Percentiles rank a stretch among this genome's conserved stretches.
Evolutionary conservation across 768 basidiomycete species (phyloP).

Genomic region (Suillus ampliporus): DNA sequence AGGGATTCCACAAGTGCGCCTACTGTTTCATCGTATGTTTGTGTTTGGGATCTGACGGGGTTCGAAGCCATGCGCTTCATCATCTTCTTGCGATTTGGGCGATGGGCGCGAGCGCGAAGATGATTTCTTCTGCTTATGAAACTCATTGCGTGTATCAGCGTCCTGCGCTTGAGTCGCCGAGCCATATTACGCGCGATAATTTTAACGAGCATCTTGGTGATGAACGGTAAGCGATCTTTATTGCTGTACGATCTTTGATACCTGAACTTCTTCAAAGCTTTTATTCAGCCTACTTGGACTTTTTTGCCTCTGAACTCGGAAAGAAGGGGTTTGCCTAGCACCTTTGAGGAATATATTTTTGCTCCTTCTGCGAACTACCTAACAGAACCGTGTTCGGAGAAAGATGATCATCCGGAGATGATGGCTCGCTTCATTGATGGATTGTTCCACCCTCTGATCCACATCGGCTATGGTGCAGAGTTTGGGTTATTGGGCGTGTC

Average conservation of each 20-base stretch:
- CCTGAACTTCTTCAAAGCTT: conserved; percentile 44
- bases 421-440: conserved; percentile 60
- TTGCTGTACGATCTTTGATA: conserved; percentile 8
- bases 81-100: conserved; percentile 25
- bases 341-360: conserved; percentile 65
- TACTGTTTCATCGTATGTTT: background rate
- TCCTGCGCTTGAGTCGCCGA: conserved; percentile 49
- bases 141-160: conserved; percentile 37
- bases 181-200: conserved; percentile 50
- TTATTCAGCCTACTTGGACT: conserved; percentile 62
- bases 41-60: background rate
- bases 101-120: conserved; percentile 28
- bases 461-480: conserved; percentile 66
- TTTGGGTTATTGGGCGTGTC: conserved; percentile 63
- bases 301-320: conserved; percentile 52
- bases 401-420: conserved; percentile 55
- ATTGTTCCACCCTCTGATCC: conserved; percentile 68
- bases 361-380: conserved; percentile 49
- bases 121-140: conserved; percentile 46
- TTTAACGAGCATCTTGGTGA: conserved; percentile 63
- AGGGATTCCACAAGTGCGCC: conserved; percentile 42
- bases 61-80: conserved; percentile 21
- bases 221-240: conserved; percentile 45
- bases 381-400: conserved; percentile 38
- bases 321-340: conserved; percentile 46